Evolutionary conservation across 495 filamentous ascomycete genomes (phyloP).

Genomic region (Gamarada debralockiae): DNA sequence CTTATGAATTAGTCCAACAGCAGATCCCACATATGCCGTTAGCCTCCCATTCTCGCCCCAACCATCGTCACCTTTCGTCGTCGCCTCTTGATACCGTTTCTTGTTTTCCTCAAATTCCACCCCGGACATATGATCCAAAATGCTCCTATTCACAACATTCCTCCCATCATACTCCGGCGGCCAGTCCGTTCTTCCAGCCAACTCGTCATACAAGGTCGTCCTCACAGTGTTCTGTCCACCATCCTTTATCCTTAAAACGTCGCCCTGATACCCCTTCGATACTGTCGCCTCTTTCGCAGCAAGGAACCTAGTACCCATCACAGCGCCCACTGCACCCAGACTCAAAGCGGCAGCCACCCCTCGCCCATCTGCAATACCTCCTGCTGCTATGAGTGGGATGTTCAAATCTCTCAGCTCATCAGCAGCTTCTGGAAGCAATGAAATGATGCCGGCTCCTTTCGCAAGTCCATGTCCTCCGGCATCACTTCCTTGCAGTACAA

Average conservation of each 20-base stretch:
- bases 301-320: slow-evolving; percentile 62
- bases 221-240: slow-evolving; percentile 60
- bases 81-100: slow-evolving; percentile 50
- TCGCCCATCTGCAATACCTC: slow-evolving; percentile 57
- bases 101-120: slow-evolving; percentile 53
- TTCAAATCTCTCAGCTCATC: slow-evolving; percentile 35
- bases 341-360: slow-evolving; percentile 51
- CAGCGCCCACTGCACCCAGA: slow-evolving; percentile 56
- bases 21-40: slow-evolving; percentile 59
- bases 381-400: slow-evolving; percentile 56
- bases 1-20: slow-evolving; percentile 57
- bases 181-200: slow-evolving; percentile 64
- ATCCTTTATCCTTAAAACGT: slow-evolving; percentile 52
- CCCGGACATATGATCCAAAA: slow-evolving; percentile 50
- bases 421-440: slow-evolving; percentile 32
- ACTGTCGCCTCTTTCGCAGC: slow-evolving; percentile 53
- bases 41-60: slow-evolving; percentile 59
- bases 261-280: slow-evolving; percentile 48
- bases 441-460: slow-evolving; percentile 36
- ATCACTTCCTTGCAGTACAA: slow-evolving; percentile 69
- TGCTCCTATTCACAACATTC: slow-evolving; percentile 56
- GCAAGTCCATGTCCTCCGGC: slow-evolving; percentile 63
- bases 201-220: slow-evolving; percentile 63
- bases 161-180: slow-evolving; percentile 58
- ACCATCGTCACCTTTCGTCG: slow-evolving; percentile 39